A percentile compares a stretch with the other conserved stretches of the same genome.
phyloP scores from a whole-genome alignment of 306 rosid species.

The Cucumis melo region DNA sequence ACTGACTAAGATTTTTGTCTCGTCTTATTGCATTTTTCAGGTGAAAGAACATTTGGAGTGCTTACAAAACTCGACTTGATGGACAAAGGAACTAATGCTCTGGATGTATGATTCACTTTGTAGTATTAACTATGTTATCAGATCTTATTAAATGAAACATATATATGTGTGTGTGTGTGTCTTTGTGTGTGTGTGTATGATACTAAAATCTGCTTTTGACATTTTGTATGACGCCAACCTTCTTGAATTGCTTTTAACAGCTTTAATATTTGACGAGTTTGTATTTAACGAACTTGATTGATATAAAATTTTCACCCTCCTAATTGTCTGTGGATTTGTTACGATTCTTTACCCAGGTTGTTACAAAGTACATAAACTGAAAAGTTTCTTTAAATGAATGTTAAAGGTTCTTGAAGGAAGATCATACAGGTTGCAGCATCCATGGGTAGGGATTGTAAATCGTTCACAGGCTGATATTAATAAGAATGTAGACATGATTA shows the following conservation, averaged over 20 bases:
- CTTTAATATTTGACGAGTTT: neutral
- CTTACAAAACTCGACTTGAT: conserved; percentile 85
- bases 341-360: conserved; percentile 6
- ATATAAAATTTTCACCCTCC: neutral
- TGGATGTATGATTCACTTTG: conserved; percentile 47
- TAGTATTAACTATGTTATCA: neutral
- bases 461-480: conserved; percentile 99
- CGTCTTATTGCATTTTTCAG: conserved; percentile 29
- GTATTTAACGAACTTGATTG: conserved; percentile 1
- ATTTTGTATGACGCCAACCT: neutral
- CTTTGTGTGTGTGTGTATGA: neutral
- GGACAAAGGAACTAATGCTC: conserved; percentile 95
- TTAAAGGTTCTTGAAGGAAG: conserved; percentile 90
- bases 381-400: conserved; percentile 17
- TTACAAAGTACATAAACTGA: conserved; percentile 7
- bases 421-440: conserved; percentile 85
- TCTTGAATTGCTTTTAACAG: neutral
- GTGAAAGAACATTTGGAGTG: conserved; percentile 95
- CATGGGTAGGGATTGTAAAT: conserved; percentile 98
- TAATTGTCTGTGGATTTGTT: neutral
- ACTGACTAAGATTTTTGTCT: neutral
- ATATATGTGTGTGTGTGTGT: no score
- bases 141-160: neutral
- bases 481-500: conserved; percentile 83
- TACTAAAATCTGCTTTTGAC: neutral